These are phyloP conservation scores for Aspergillus hancockii DNA, from an alignment of 495 filamentous ascomycete genomes.

Conservation along the genomic window DNA sequence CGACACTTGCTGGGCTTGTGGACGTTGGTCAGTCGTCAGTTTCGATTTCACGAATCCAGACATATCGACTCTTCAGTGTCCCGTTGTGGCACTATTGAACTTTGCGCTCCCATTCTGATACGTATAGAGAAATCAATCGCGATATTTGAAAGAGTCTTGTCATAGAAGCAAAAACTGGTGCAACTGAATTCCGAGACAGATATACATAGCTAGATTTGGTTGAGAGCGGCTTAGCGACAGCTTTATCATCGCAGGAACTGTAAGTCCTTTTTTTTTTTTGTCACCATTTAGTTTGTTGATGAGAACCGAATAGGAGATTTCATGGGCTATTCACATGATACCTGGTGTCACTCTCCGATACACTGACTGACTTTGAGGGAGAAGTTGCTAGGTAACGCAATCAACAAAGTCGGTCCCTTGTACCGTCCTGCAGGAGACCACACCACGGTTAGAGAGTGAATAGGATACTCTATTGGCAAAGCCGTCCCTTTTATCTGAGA, in stretches of 20 bases:
- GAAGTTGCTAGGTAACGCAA: conserved; percentile 1
- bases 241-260: conserved; percentile 2
- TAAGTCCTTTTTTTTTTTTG: conserved; percentile 9
- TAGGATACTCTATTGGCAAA: background rate
- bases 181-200: background rate
- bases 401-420: background rate
- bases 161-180: background rate
- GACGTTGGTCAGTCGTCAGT: conserved; percentile 19
- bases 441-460: background rate
- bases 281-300: background rate
- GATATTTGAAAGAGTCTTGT: background rate
- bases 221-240: background rate
- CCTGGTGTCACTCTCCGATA: background rate
- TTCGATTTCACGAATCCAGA: conserved; percentile 8
- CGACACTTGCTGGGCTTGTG: conserved; percentile 38
- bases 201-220: conserved; percentile 9
- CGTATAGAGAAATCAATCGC: background rate
- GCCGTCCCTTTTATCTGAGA: conserved; percentile 29
- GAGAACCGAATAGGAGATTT: background rate
- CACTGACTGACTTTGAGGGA: conserved; percentile 4
- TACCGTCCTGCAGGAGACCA: background rate
- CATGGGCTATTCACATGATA: background rate
- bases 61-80: background rate
- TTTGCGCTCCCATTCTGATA: background rate
- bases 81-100: background rate